Conservation (phyloP, 2,329 filamentous ascomycete genomes). For the Calonectria pseudoturangicola region DNA sequence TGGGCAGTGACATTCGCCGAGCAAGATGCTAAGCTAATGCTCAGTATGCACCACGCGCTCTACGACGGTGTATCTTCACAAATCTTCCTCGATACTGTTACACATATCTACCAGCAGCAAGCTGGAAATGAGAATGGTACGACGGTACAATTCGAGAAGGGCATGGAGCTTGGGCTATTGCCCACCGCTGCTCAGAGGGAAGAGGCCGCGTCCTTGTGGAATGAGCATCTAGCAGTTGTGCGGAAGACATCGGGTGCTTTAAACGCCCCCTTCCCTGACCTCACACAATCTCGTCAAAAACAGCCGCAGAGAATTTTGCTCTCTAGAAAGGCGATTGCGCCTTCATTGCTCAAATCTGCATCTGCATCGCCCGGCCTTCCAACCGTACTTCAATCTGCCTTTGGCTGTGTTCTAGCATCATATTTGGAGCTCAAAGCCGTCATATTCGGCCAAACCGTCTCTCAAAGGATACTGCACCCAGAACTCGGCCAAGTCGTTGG, state of each 20-base stretch:
- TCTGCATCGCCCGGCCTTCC: not conserved
- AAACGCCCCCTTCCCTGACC: not conserved
- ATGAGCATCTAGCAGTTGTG: not conserved
- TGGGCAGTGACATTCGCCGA: not conserved
- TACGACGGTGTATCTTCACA: conserved; percentile 4
- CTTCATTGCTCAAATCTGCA: not conserved
- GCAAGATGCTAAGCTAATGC: not conserved
- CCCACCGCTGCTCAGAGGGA: conserved; percentile 2
- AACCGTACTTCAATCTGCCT: not conserved
- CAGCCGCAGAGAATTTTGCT: not conserved
- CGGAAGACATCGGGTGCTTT: not conserved
- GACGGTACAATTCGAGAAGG: not conserved
- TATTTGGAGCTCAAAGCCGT: conserved; percentile 10
- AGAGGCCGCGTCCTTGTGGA: not conserved
- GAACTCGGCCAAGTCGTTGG: not conserved
- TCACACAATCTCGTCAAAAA: conserved; percentile 9
- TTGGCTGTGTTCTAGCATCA: not conserved
- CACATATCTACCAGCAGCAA: not conserved
- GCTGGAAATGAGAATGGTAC: too few species aligned
- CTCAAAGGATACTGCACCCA: conserved; percentile 3
- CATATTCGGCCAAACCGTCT: conserved; percentile 4
- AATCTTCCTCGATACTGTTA: conserved; percentile 10
- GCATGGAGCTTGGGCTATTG: conserved; percentile 6
- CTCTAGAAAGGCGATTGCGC: not conserved
- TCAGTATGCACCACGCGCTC: conserved; percentile 13